Base-by-base conservation (phyloP, 2,329 filamentous ascomycete genomes). In the Beauveria caledonica region DNA sequence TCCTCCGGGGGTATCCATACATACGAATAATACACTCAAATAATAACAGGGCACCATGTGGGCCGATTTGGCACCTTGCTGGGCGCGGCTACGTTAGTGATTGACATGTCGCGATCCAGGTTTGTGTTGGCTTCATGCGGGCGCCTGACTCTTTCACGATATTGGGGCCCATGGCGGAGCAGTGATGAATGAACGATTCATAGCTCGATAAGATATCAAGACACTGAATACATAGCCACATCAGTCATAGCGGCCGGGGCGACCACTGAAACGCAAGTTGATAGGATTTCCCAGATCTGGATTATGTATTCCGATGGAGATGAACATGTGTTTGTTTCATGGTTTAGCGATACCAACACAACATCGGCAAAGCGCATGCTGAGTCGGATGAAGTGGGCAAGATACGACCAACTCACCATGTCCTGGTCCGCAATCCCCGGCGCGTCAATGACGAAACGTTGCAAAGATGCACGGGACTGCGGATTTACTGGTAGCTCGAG, bases 61-160 rank as follows among this genome's bases (percentile, higher is more conserved):
- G 45, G 55, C 45, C 33, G 33, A 50, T 42, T 39, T 36, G 45
- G 29, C 15, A 50, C 55, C 55, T 27, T 50, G 45, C 13, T 58
- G 55, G 21, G 55, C 55, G 45, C 55, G 55, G 55, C 55, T 49
- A 50, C 13, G 45, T 21, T 58, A 58, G 15, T 58, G 45, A 42
- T 42, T 50, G 44, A 58, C 45, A 50, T 49, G 23, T 19, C 17
- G 13, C 23, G 15, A n/a, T 23, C 56, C 36, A 50, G 17, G 56
- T 44, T 58, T n/a, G 33, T 58, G 56, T n/a, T 58, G 29, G 56
- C 23, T 42, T 51, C 44, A 51, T 58, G 56, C 56, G 51, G 11
- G 46, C 15, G 33, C 56, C 46, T 58, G 56, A 58, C 56, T 58
- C 56, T 58, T 33, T 58, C 44, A 39, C 19, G 29, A 19, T 33